Conservation (phyloP, 2,329 filamentous ascomycete species). For the Septoria linicola region DNA sequence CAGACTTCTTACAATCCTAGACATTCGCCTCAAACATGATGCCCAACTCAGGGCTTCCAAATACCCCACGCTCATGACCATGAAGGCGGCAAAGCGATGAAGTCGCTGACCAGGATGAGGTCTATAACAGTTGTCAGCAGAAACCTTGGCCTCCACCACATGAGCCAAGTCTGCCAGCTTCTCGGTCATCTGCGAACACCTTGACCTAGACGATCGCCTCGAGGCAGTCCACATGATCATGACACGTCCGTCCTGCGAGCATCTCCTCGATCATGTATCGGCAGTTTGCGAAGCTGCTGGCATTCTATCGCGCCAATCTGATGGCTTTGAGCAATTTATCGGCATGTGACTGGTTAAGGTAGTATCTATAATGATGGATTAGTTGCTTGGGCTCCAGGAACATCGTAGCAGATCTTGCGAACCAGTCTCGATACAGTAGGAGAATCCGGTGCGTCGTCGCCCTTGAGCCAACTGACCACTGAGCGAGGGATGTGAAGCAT, state of each 20-base stretch:
- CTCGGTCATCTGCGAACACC: slow-evolving; percentile 6
- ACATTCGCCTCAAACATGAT: too few species aligned
- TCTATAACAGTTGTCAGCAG: background rate
- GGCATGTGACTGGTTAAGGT: background rate
- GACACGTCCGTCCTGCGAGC: slow-evolving; percentile 5
- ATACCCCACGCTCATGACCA: too few species aligned
- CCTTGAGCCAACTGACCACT: background rate
- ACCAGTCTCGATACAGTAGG: slow-evolving; percentile 3
- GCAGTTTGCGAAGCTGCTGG: background rate
- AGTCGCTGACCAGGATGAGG: slow-evolving; percentile 3
- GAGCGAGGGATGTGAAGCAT: background rate
- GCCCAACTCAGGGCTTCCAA: too few species aligned
- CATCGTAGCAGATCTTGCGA: background rate
- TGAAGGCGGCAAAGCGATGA: background rate
- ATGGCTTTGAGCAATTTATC: background rate
- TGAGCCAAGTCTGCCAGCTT: slow-evolving; percentile 11
- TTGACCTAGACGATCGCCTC: background rate
- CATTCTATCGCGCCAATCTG: background rate
- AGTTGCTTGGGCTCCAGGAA: background rate
- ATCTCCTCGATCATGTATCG: background rate
- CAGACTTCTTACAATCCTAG: too few species aligned
- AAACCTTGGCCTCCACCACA: background rate
- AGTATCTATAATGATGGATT: background rate
- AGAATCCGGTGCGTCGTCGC: background rate
- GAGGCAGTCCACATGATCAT: slow-evolving; percentile 2